Base-by-base conservation (phyloP, 2,329 filamentous ascomycete genomes). In the Aphanoascus verrucosus region DNA sequence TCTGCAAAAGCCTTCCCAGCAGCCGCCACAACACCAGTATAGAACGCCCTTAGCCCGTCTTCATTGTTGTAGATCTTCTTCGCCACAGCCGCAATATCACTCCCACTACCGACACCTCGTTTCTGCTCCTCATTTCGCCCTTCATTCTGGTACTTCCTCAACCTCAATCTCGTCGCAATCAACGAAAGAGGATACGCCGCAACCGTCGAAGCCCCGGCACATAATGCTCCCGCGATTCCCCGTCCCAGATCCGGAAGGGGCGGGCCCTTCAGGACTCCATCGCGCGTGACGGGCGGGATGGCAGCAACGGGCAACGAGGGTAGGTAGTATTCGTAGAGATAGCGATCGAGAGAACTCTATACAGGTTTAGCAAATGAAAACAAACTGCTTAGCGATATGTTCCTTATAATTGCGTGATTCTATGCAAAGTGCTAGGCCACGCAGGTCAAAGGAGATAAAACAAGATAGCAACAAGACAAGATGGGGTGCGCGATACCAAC, bases 121-220 rank as follows among this genome's bases (percentile, higher is more conserved):
- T 69, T 65, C 12, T 63, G 57, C 1, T 58, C 61, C 44, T 56
- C 52, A 47, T 58, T 51, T 58, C 64, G 55, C 48, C 61, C 54
- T 32, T 69, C 71, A 35, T 69, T 72, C n/a, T 82, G 69, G 60
- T 79, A 80, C 40, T 78, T 78, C 70, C 93, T 87, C 2, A 88
- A 85, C 69, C 94, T 88, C 45, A 94, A 77, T 28, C 88, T 81
- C 23, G 88, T 89, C 53, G 88, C 84, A 57, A 93, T 81, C 42
- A 94, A 78, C 62, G 88, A 85, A 54, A 94, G 78, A 1, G 89
- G 90, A 65, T 94, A 94, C 5, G 87, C 82, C 52, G 82, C 70
- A 45, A 88, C 76, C 61, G 90, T 91, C 9, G 88, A 86, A 56
- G 91, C 77, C 14, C 86, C 85, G 0, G 87, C 85, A 35, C 88